Evolutionary conservation across 192 early-diverging fungal genomes (phyloP), one percentile per base, ranked within the genome.

Genomic region (Coemansia sp.): DNA sequence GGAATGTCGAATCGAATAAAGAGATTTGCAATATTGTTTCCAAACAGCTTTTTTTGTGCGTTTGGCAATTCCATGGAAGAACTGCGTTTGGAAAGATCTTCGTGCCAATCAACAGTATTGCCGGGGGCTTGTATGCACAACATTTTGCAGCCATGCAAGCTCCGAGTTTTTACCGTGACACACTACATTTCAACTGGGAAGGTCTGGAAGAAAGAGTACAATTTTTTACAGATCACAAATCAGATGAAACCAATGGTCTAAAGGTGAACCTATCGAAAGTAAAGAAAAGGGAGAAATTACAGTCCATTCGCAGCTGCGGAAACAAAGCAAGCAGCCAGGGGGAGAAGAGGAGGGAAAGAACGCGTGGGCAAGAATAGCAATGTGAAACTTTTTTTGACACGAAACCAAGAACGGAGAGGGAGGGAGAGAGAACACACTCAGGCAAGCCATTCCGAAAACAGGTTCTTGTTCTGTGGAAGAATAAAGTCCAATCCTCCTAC

Each of bases 371-470:
- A 17, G 55, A 57, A 20, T 52, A 25, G 23, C 49, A 25, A 15
- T 9, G 19, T 25, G 9, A 40, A 40, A 40, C 9, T 40, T 8
- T 13, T 40, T 40, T 40, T 40, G 38, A 13, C 38, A 40, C 11
- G 38, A 1, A 40, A 40, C 7, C 36, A 4, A 38, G 36, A 38
- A 9, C 9, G 36, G 9, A 11, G 38, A 11, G 38, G 38, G 38
- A 40, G 38, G 38, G 5, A 13, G 38, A 40, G 38, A 11, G 11
- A 5, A 4, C 38, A 38, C 38, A 40, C 25, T 57, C 25, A 57
- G 19, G 62, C 62, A 43, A 74, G 60, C 73, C 73, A 74, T 33
- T 74, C 73, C 3, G 66, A 65, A 45, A 65, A 60, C 10, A 63
- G 50, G 48, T 59, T 71, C 59, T 59, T 65, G 34, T 57, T 59